Conservation (phyloP, 257 asterid genomes). For the Jacaranda copaia region DNA sequence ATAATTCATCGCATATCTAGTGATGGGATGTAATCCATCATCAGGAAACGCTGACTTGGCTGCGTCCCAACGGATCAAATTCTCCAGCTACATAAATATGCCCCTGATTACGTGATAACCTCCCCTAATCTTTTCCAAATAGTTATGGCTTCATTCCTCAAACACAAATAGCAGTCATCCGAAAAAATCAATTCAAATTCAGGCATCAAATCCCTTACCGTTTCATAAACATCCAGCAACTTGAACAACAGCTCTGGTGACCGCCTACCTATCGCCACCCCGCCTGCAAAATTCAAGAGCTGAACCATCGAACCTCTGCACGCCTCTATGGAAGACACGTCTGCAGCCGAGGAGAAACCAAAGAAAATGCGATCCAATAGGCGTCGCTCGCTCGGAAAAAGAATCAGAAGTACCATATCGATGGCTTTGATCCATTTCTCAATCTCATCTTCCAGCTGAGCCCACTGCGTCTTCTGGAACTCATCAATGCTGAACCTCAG, state of each 20-base stretch:
- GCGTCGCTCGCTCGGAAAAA: constrained; percentile 82
- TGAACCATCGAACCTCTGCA: constrained; percentile 68
- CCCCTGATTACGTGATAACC: constrained; percentile 73
- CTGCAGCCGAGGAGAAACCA: constrained; percentile 66
- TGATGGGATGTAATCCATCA: constrained; percentile 89
- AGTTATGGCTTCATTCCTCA: constrained; percentile 71
- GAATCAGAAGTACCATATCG: constrained; percentile 62
- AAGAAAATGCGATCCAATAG: constrained; percentile 74
- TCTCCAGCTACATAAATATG: constrained; percentile 84
- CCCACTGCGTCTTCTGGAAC: constrained; percentile 83
- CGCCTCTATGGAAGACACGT: constrained; percentile 72
- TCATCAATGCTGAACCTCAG: constrained; percentile 78
- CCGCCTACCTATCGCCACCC: constrained; percentile 77
- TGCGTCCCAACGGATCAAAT: constrained; percentile 81
- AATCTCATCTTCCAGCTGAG: constrained; percentile 76
- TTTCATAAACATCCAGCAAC: constrained; percentile 84
- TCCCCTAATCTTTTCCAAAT: constrained; percentile 85
- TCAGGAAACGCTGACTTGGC: constrained; percentile 85
- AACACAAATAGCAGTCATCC: constrained; percentile 55
- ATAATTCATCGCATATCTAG: constrained; percentile 89
- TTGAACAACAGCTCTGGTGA: constrained; percentile 87
- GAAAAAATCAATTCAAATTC: constrained; percentile 74
- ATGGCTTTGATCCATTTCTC: constrained; percentile 81
- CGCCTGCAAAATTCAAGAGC: constrained; percentile 83
- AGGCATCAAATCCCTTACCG: constrained; percentile 80